Evolutionary conservation across 2,329 filamentous ascomycete species (phyloP).

Genomic region (Ophiocordyceps sinensis): DNA sequence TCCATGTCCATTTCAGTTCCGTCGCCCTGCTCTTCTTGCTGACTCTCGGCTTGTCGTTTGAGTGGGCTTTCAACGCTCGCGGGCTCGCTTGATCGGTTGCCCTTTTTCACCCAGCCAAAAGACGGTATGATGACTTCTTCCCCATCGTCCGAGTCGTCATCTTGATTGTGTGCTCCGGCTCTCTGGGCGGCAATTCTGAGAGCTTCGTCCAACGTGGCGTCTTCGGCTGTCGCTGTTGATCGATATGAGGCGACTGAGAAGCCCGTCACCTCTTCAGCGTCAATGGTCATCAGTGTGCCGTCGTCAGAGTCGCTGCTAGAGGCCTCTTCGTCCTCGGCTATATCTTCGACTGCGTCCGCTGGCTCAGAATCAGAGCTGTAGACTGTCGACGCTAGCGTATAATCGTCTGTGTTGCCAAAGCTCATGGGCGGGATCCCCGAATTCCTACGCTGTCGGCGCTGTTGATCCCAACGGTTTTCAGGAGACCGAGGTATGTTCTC

Average conservation of each 20-base stretch:
- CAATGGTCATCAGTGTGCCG: slow-evolving; percentile 69
- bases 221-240: slow-evolving; percentile 44
- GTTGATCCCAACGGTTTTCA: slow-evolving; percentile 46
- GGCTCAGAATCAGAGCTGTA: slow-evolving; percentile 54
- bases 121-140: slow-evolving; percentile 65
- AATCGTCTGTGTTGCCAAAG: slow-evolving; percentile 50
- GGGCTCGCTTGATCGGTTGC: slow-evolving; percentile 15
- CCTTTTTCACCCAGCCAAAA: slow-evolving; percentile 59
- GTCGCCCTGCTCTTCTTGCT: slow-evolving; percentile 9
- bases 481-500: slow-evolving; percentile 46
- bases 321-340: slow-evolving; percentile 36
- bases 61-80: slow-evolving; percentile 24
- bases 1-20: slow-evolving; percentile 20
- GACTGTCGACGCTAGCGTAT: slow-evolving; percentile 62
- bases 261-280: slow-evolving; percentile 62
- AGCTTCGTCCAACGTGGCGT: slow-evolving; percentile 61
- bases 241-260: slow-evolving; percentile 50
- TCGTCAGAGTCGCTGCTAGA: slow-evolving; percentile 51
- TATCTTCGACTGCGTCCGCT: slow-evolving; percentile 38
- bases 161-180: slow-evolving; percentile 59
- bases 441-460: slow-evolving; percentile 46
- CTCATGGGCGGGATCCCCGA: slow-evolving; percentile 52
- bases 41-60: slow-evolving; percentile 16
- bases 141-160: slow-evolving; percentile 38
- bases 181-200: slow-evolving; percentile 59